A percentile compares a stretch with the other conserved stretches of the same genome.
Evolutionary conservation across 2,329 filamentous ascomycete species (phyloP).

Genomic region (Xylaria sp.): DNA sequence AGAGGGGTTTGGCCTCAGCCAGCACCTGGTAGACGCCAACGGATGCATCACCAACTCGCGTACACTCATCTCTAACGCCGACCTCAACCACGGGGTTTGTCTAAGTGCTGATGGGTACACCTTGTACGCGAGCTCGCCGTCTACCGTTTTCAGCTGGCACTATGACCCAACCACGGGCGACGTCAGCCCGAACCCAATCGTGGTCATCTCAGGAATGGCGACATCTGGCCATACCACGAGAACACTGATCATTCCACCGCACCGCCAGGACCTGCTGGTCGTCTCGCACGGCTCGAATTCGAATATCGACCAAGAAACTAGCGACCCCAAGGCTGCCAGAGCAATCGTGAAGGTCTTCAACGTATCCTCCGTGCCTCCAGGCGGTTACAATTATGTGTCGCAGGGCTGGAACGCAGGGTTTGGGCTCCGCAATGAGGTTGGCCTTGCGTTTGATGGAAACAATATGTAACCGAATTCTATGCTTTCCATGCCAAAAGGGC

Average conservation of each 20-base stretch:
- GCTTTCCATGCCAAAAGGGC: background rate
- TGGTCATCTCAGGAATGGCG: constrained; percentile 64
- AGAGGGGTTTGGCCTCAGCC: constrained; percentile 42
- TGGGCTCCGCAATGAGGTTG: constrained; percentile 72
- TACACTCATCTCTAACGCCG: constrained; percentile 35
- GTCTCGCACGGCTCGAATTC: constrained; percentile 65
- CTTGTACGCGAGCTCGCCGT: constrained; percentile 57
- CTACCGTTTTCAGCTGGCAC: constrained; percentile 63
- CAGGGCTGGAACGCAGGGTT: constrained; percentile 55
- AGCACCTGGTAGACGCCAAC: constrained; percentile 42
- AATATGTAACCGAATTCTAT: constrained; percentile 54
- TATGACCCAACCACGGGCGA: constrained; percentile 61
- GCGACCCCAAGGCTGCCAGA: constrained; percentile 58
- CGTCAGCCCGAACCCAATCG: constrained; percentile 49
- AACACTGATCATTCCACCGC: constrained; percentile 63
- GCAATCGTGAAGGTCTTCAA: constrained; percentile 65
- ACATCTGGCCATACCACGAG: constrained; percentile 64
- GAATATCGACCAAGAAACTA: constrained; percentile 64
- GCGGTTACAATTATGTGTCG: constrained; percentile 54
- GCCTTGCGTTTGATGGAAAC: constrained; percentile 53
- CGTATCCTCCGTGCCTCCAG: constrained; percentile 38
- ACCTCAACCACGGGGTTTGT: constrained; percentile 56
- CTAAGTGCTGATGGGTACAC: constrained; percentile 51
- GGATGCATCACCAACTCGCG: constrained; percentile 43
- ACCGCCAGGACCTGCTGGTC: constrained; percentile 61